Percentiles rank a stretch among this genome's conserved stretches.
These are phyloP conservation scores for Chiua sp. DNA, from an alignment of 1,284 basidiomycete genomes.

Conservation along the genomic window DNA sequence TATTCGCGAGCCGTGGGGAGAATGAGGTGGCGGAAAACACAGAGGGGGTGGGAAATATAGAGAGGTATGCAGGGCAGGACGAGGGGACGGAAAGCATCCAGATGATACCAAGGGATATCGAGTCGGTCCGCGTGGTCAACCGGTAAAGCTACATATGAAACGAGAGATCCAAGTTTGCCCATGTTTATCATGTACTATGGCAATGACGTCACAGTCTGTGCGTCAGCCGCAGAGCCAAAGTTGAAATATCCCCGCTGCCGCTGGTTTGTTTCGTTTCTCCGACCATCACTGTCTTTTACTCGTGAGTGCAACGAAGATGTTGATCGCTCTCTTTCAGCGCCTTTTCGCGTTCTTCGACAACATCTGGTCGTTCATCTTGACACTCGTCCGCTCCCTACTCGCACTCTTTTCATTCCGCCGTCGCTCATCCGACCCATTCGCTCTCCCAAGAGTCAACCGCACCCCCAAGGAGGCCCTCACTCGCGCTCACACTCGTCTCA, in stretches of 20 bases:
- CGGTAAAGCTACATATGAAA: no score
- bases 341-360: conserved; percentile 19
- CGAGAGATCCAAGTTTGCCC: no score
- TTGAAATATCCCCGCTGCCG: conserved; percentile 23
- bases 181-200: no score
- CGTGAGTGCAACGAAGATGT: conserved; percentile 16
- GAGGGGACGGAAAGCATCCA: no score
- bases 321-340: conserved; percentile 11
- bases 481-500: conserved; percentile 18
- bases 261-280: not conserved
- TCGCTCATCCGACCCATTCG: conserved; percentile 15
- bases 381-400: conserved; percentile 36
- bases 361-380: conserved; percentile 33
- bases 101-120: conserved; percentile 29
- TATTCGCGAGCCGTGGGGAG: no score
- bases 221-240: conserved; percentile 3
- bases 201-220: conserved; percentile 1
- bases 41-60: no score
- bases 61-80: no score
- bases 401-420: conserved; percentile 24
- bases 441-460: conserved; percentile 13
- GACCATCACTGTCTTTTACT: conserved; percentile 5
- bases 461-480: conserved; percentile 14
- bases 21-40: no score
- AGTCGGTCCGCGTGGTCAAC: not conserved